Base-by-base conservation (phyloP, 306 rosid genomes). In the Pyrus communis region DNA sequence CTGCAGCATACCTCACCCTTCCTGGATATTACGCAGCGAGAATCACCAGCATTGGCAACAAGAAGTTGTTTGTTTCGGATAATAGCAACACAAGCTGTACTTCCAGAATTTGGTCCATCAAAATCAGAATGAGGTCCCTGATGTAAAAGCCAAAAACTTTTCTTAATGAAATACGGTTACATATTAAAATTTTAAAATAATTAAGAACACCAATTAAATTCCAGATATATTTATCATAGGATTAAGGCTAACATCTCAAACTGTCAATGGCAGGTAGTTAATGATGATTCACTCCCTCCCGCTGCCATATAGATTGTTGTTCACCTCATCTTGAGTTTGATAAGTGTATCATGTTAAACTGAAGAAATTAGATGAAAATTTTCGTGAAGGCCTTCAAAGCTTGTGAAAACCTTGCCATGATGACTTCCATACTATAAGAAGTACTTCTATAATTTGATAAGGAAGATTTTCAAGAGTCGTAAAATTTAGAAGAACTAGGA, bases 1-100 rank as follows among this genome's bases (percentile, higher is more conserved):
- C 49, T 45, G 7, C 61, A 74, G 22, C 35, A 74, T 89, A 95
- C 98, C 98, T 95, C 93, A 70, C 97, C 98, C 81, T 88, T 90
- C 84, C 97, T 83, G 55, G 97, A 95, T 79, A 95, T 58, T 14
- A 95, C 93, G 66, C 97, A 95, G 69, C 97, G 95, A 60, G 98
- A 95, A 85, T 95, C 97, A 77, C 98, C 98, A 52, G 98, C 98
- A 88, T 95, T 95, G 63, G 97, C 97, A 25, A 95, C 97, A 74
- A 95, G 40, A 77, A 95, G 90, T 82, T 80, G 89, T 58, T 83
- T 92, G 75, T 85, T 86, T 77, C 64, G 88, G 63, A 92, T 84
- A 61, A 92, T 66, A 58, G 96, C 93, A 76, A 95, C 98, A 85
- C 98, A 95, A 71, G 97, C 97, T 63, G 98, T 92, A 89, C 98